Conservation (phyloP, 2,329 filamentous ascomycete species). For the Shiraia sp. region DNA sequence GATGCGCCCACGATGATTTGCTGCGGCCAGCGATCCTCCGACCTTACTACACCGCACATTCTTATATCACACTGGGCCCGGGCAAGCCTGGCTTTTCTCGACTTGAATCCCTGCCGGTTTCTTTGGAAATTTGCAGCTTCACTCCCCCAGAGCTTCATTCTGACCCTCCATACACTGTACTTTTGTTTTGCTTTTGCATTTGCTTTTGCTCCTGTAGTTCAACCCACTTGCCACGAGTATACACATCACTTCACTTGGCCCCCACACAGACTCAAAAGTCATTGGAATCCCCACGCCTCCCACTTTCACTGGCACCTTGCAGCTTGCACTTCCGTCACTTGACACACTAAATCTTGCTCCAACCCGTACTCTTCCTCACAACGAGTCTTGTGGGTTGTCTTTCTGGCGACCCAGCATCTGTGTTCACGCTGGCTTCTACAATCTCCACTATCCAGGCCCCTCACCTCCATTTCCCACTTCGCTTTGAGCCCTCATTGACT, state of each 20-base stretch:
- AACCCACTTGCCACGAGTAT: too few species aligned
- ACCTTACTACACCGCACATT: constrained; percentile 37
- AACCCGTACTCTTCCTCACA: too few species aligned
- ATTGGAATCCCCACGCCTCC: constrained; percentile 11
- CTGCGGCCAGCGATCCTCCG: constrained; percentile 21
- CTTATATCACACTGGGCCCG: constrained; percentile 37
- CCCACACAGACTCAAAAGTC: constrained; percentile 18
- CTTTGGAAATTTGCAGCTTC: constrained; percentile 13
- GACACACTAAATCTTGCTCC: too few species aligned
- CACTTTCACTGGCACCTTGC: constrained; percentile 2
- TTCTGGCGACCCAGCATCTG: constrained; percentile 21
- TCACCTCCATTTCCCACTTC: constrained; percentile 38
- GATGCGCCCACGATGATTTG: constrained; percentile 31
- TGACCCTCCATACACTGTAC: neutral
- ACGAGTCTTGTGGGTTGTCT: constrained; percentile 38
- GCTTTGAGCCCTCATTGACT: constrained; percentile 34
- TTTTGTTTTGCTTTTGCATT: neutral
- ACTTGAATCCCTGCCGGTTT: constrained; percentile 13
- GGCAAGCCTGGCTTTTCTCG: constrained; percentile 23
- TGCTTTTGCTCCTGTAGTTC: too few species aligned
- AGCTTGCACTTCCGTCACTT: too few species aligned
- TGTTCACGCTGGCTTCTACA: constrained; percentile 44
- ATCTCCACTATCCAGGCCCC: constrained; percentile 40
- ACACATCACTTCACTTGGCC: constrained; percentile 22
- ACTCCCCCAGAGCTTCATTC: constrained; percentile 10